Percentiles rank a stretch among this genome's conserved stretches.
Evolutionary conservation across 352 stramenopile species (phyloP).

Genomic region (Globisporangium alternatum): DNA sequence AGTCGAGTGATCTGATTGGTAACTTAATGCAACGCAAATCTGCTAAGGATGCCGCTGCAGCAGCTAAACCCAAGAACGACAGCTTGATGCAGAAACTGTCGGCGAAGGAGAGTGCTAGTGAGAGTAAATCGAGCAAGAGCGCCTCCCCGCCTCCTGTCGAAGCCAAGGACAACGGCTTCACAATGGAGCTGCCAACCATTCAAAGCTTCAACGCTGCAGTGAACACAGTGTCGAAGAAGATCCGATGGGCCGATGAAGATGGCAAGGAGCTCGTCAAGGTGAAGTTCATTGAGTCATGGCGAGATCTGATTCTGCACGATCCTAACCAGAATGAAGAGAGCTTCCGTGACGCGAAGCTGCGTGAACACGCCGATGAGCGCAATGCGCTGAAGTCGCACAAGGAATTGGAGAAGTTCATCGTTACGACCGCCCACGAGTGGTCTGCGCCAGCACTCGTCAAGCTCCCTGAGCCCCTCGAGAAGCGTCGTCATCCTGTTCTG

Average conservation of each 20-base stretch:
- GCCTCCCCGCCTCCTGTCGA: slow-evolving; percentile 22
- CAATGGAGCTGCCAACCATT: slow-evolving; percentile 74
- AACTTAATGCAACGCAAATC: slow-evolving; percentile 83
- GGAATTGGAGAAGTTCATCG: slow-evolving; percentile 43
- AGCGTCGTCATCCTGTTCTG: slow-evolving; percentile 27
- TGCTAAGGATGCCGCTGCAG: slow-evolving; percentile 50
- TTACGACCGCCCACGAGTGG: slow-evolving; percentile 62
- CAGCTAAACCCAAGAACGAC: slow-evolving; percentile 34
- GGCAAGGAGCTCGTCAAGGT: slow-evolving; percentile 76
- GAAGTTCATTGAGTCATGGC: slow-evolving; percentile 86
- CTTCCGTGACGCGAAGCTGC: slow-evolving; percentile 83
- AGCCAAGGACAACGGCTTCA: slow-evolving; percentile 32
- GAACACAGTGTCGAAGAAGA: slow-evolving; percentile 48
- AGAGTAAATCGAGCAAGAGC: slow-evolving; percentile 17
- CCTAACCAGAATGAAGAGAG: slow-evolving; percentile 58
- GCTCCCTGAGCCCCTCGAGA: slow-evolving; percentile 54
- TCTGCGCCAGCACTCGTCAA: slow-evolving; percentile 53
- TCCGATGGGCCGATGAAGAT: slow-evolving; percentile 80
- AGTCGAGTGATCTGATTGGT: slow-evolving; percentile 78
- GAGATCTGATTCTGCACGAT: slow-evolving; percentile 66
- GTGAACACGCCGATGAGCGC: slow-evolving; percentile 77
- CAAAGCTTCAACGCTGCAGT: slow-evolving; percentile 71
- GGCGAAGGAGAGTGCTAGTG: slow-evolving; percentile 15
- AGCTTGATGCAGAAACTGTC: slow-evolving; percentile 19
- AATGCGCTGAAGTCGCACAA: slow-evolving; percentile 67